Conservation (phyloP, 2,329 filamentous ascomycete species). For the Fusarium lateritium region DNA sequence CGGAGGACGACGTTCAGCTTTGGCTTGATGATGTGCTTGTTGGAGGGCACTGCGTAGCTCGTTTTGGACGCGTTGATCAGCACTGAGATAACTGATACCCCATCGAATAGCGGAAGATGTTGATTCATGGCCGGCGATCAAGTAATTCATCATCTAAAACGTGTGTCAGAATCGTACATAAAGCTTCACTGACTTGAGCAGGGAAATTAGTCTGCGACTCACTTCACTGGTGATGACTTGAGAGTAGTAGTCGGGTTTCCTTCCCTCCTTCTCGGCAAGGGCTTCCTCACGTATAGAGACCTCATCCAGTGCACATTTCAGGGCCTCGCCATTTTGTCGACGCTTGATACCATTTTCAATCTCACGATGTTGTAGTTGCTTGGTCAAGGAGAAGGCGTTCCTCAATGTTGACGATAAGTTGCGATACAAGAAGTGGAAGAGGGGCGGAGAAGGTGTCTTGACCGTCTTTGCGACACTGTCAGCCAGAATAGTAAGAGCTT, state of each 20-base stretch:
- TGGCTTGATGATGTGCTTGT: slow-evolving; percentile 10
- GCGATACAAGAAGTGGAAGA: slow-evolving; percentile 29
- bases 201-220: not conserved
- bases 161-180: not conserved
- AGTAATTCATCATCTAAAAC: slow-evolving; percentile 23
- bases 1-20: slow-evolving; percentile 10
- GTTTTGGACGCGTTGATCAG: slow-evolving; percentile 22
- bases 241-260: slow-evolving; percentile 25
- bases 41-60: slow-evolving; percentile 16
- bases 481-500: slow-evolving; percentile 4
- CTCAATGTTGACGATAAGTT: slow-evolving; percentile 1
- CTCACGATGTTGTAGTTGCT: slow-evolving; percentile 1
- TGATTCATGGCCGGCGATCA: slow-evolving; percentile 35
- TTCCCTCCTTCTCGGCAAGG: slow-evolving; percentile 23
- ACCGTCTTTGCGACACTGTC: slow-evolving; percentile 25
- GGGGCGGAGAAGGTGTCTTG: slow-evolving; percentile 13
- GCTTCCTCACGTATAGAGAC: slow-evolving; percentile 29
- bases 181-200: too few relatives aligned
- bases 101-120: slow-evolving; percentile 29
- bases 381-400: slow-evolving; percentile 4
- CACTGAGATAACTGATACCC: slow-evolving; percentile 30
- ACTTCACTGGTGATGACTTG: slow-evolving; percentile 30
- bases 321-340: slow-evolving; percentile 16
- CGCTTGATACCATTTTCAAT: slow-evolving; percentile 19
- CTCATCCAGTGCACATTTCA: slow-evolving; percentile 33